phyloP scores from a whole-genome alignment of 108 stramenopile species.

The Stephanodiscus triporus region DNA sequence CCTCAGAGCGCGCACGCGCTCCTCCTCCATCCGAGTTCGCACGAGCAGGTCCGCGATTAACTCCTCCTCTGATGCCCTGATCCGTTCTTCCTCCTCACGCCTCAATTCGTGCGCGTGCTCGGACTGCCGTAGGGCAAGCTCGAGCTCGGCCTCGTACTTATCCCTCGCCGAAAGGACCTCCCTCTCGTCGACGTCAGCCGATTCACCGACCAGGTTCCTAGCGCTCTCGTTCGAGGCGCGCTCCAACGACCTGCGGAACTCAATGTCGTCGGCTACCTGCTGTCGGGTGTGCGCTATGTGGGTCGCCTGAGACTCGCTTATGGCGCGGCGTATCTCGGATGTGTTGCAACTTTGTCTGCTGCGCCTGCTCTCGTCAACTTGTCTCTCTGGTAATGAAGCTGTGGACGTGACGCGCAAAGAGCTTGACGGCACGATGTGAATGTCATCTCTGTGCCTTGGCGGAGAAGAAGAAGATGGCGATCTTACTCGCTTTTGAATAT shows the following conservation, averaged over 20 bases:
- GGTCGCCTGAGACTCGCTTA: constrained; percentile 12
- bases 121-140: constrained; percentile 13
- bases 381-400: neutral
- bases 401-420: neutral
- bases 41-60: neutral
- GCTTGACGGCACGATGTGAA: neutral
- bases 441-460: neutral
- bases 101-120: neutral
- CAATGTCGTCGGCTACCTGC: constrained; percentile 21
- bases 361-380: neutral
- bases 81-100: neutral
- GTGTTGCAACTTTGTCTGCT: neutral
- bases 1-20: neutral
- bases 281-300: constrained; percentile 22
- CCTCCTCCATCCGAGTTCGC: constrained; percentile 9
- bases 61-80: neutral
- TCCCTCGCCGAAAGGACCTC: neutral
- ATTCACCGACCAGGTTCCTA: neutral
- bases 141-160: constrained; percentile 8
- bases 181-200: neutral
- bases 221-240: constrained; percentile 7
- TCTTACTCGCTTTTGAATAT: neutral
- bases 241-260: constrained; percentile 22
- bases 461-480: neutral
- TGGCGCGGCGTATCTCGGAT: constrained; percentile 8